Evolutionary conservation across 345 rosid species (phyloP).

Genomic region (Nephelium lappaceum): DNA sequence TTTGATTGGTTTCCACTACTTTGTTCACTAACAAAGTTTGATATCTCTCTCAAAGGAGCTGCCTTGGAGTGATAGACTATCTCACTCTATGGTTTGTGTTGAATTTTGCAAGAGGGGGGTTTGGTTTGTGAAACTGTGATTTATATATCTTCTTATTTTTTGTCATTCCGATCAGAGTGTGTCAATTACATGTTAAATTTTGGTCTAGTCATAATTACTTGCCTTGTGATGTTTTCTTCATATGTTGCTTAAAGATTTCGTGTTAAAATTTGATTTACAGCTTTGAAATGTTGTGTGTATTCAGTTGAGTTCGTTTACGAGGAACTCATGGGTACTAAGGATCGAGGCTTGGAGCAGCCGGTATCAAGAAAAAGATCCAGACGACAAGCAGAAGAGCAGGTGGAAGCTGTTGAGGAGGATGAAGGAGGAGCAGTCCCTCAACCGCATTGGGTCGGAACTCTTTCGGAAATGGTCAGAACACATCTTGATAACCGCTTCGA

Average conservation of each 20-base stretch:
- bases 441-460: too few species aligned
- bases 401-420: too few species aligned
- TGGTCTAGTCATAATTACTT: slow-evolving; percentile 49
- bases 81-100: slow-evolving; percentile 12
- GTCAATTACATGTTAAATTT: slow-evolving; percentile 46
- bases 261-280: slow-evolving; percentile 62
- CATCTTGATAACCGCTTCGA: too few species aligned
- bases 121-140: slow-evolving; percentile 29
- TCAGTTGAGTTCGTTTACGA: neutral
- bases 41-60: neutral
- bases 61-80: neutral
- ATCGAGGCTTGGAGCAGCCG: too few species aligned
- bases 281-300: neutral
- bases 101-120: slow-evolving; percentile 35
- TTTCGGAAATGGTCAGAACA: too few species aligned
- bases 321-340: too few species aligned
- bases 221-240: slow-evolving; percentile 71
- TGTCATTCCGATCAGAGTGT: slow-evolving; percentile 51
- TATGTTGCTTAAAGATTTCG: slow-evolving; percentile 80
- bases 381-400: too few species aligned
- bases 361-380: too few species aligned
- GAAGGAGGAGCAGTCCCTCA: too few species aligned
- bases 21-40: neutral
- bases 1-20: slow-evolving; percentile 1
- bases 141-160: slow-evolving; percentile 78